Evolutionary conservation across 192 early-diverging fungal species (phyloP), one percentile per base, ranked within the genome.

Genomic region (Podila epigama): DNA sequence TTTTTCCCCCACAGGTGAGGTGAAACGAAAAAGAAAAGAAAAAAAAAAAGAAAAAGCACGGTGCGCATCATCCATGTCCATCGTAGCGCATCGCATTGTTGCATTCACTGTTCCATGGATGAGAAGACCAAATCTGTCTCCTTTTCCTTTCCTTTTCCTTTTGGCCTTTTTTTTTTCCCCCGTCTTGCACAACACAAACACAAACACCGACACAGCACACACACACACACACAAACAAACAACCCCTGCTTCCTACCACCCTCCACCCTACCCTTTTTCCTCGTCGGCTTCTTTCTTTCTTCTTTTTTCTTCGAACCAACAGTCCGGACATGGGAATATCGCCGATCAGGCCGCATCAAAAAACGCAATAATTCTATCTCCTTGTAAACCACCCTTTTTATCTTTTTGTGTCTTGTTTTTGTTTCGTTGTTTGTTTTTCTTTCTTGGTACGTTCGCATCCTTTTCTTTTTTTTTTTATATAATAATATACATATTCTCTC

Each of bases 331-430:
- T n/a, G n/a, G 44, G 25, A 22, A 5, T 48, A 48, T 48, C 44
- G 44, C 44, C 44, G 44, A 48, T 48, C 44, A 48, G 44, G 44
- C 44, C 44, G n/a, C n/a, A n/a, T n/a, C n/a, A n/a, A n/a, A n/a
- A n/a, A n/a, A n/a, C n/a, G n/a, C n/a, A n/a, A n/a, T n/a, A n/a
- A n/a, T n/a, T n/a, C n/a, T n/a, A n/a, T n/a, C n/a, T n/a, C 2
- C 15, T 20, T 8, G 18, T 48, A 16, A 48, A 16, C 10, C 44
- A n/a, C 44, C 44, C 44, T 10, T 28, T 22, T 31, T 8, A 13
- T 25, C 51, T 1, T 27, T 63, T 33, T 13, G 31, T 52, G 52
- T 37, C 2, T 18, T 18, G 25, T 16, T 36, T 16, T 39, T 31
- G 33, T 39, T 11, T 51, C 25, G 5, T 20, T 16, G 11, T 25